Conservation (phyloP, 768 basidiomycete species). For the Amylocystis lapponica region DNA sequence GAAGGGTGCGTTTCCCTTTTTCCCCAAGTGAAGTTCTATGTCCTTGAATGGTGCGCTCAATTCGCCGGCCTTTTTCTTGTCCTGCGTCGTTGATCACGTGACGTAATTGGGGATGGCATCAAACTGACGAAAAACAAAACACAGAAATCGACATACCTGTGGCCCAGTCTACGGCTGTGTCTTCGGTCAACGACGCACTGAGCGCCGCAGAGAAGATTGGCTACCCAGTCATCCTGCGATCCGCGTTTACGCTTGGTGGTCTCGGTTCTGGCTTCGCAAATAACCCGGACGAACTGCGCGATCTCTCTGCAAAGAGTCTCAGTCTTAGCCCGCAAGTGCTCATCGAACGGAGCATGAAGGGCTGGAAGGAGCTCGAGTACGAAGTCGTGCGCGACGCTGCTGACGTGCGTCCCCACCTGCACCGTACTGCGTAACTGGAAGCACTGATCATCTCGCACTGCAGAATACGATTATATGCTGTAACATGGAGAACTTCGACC, state of each 20-base stretch:
- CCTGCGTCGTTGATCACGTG: not conserved
- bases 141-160: constrained; percentile 97
- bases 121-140: not conserved
- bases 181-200: constrained; percentile 90
- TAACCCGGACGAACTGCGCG: constrained; percentile 89
- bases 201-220: constrained; percentile 88
- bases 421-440: constrained; percentile 2
- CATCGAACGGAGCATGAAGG: constrained; percentile 97
- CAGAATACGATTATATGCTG: constrained; percentile 99
- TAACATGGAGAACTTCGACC: constrained; percentile 99
- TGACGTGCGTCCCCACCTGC: constrained; percentile 68
- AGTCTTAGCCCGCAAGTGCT: constrained; percentile 91
- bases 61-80: not conserved
- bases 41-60: not conserved
- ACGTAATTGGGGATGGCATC: not conserved
- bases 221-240: constrained; percentile 95
- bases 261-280: constrained; percentile 98
- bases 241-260: constrained; percentile 96
- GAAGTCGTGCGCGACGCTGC: constrained; percentile 98
- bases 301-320: constrained; percentile 88
- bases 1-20: constrained; percentile 76
- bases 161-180: constrained; percentile 93
- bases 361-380: constrained; percentile 99
- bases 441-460: not conserved
- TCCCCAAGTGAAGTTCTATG: too few relatives aligned